Percentiles rank a stretch among this genome's conserved stretches.
Conservation (phyloP, 306 rosid species). For the Lupinus albus region DNA sequence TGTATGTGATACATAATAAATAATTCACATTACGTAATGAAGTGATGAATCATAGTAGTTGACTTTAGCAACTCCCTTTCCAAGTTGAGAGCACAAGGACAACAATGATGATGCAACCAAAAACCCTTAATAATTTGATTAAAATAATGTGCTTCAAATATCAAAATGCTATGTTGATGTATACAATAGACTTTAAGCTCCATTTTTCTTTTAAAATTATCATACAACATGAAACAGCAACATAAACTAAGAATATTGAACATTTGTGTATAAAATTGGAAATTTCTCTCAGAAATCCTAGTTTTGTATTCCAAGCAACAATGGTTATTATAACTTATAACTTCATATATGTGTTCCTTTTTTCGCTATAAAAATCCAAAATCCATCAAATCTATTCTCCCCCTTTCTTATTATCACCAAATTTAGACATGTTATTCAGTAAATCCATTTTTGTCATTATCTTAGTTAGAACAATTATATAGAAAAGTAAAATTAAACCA, state of each 20-base stretch:
- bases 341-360: conserved; percentile 4
- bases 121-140: conserved; percentile 31
- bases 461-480: neutral
- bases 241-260: conserved; percentile 12
- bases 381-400: conserved; percentile 9
- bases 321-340: neutral
- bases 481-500: too few relatives aligned
- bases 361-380: neutral
- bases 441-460: conserved; percentile 16
- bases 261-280: conserved; percentile 11
- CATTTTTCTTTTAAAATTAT: neutral
- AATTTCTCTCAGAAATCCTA: conserved; percentile 29
- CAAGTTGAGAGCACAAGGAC: conserved; percentile 48
- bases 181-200: conserved; percentile 5
- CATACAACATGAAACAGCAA: conserved; percentile 13
- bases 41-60: conserved; percentile 40
- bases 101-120: conserved; percentile 32
- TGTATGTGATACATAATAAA: conserved; percentile 27
- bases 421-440: neutral
- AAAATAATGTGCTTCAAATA: conserved; percentile 10
- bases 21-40: conserved; percentile 31
- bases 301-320: neutral
- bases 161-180: neutral
- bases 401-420: neutral
- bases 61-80: conserved; percentile 46